Evolutionary conservation across 176 grass and related monocot species (phyloP).

Genomic region (Triticum urartu): DNA sequence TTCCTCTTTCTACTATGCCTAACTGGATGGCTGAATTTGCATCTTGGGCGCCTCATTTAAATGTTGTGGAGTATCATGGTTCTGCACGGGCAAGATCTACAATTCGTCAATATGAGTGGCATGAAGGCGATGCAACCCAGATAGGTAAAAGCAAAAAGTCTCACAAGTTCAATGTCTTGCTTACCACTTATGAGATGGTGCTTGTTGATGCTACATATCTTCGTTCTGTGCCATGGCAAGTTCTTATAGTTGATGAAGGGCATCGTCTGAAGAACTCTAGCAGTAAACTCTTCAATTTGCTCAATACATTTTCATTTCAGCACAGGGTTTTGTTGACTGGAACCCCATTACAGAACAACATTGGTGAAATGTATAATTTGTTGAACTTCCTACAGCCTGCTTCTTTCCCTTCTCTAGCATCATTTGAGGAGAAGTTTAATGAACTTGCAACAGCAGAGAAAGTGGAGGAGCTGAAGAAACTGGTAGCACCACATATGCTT

Average conservation of each 20-base stretch:
- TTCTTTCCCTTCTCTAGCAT: slow-evolving; percentile 89
- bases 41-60: slow-evolving; percentile 94
- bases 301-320: slow-evolving; percentile 88
- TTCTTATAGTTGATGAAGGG: slow-evolving; percentile 98
- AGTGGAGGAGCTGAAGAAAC: slow-evolving; percentile 98
- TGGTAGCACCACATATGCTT: slow-evolving; percentile 98
- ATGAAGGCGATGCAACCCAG: slow-evolving; percentile 57
- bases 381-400: slow-evolving; percentile 92
- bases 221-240: slow-evolving; percentile 91
- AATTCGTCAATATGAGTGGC: slow-evolving; percentile 97
- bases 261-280: slow-evolving; percentile 96
- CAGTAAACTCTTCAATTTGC: slow-evolving; percentile 92
- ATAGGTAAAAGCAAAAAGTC: slow-evolving; percentile 61
- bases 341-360: slow-evolving; percentile 97
- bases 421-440: slow-evolving; percentile 97
- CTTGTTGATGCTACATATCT: slow-evolving; percentile 88
- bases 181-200: slow-evolving; percentile 98
- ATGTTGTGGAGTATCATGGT: slow-evolving; percentile 98
- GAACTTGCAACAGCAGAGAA: slow-evolving; percentile 95
- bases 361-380: slow-evolving; percentile 98
- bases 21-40: slow-evolving; percentile 98
- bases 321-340: slow-evolving; percentile 97
- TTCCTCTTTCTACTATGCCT: slow-evolving; percentile 98
- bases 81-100: slow-evolving; percentile 81
- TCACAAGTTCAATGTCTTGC: slow-evolving; percentile 87